Evolutionary conservation across 164 flowering plant species (phyloP).

Genomic region (Cinnamomum chago): DNA sequence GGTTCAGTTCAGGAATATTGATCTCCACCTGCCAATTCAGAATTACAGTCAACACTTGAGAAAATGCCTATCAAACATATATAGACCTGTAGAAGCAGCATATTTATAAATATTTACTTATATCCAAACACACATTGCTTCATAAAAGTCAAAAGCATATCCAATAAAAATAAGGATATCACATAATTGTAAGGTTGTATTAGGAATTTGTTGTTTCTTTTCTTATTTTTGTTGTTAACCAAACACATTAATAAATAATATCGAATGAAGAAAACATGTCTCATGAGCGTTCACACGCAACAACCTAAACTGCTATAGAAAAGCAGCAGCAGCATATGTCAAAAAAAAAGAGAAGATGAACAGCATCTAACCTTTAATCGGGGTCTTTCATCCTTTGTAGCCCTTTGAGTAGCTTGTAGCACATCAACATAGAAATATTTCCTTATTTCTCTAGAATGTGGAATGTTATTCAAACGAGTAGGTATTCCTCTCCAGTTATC

Average conservation of each 20-base stretch:
- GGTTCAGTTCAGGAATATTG: constrained; percentile 87
- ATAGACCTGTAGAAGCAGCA: neutral
- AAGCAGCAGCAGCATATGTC: neutral
- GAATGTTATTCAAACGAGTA: constrained; percentile 87
- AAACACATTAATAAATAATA: too few relatives aligned
- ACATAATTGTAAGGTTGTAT: too few relatives aligned
- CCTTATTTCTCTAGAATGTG: constrained; percentile 95
- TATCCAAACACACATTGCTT: neutral
- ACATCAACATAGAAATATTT: constrained; percentile 85
- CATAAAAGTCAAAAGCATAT: neutral
- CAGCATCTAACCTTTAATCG: constrained; percentile 57
- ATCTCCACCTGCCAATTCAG: constrained; percentile 65
- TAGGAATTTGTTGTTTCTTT: too few relatives aligned
- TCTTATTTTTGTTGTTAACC: too few relatives aligned
- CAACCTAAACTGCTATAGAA: too few relatives aligned
- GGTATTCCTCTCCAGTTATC: constrained; percentile 93
- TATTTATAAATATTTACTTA: neutral
- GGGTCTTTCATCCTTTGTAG: constrained; percentile 61
- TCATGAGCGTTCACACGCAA: too few relatives aligned
- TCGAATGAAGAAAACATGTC: too few relatives aligned
- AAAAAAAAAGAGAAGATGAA: neutral
- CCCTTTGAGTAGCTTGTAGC: constrained; percentile 72
- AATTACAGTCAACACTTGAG: neutral
- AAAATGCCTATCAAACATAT: constrained; percentile 1
- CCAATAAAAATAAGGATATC: too few relatives aligned